Evolutionary conservation across 2,329 filamentous ascomycete species (phyloP).

Genomic region (Shiraia sp.): DNA sequence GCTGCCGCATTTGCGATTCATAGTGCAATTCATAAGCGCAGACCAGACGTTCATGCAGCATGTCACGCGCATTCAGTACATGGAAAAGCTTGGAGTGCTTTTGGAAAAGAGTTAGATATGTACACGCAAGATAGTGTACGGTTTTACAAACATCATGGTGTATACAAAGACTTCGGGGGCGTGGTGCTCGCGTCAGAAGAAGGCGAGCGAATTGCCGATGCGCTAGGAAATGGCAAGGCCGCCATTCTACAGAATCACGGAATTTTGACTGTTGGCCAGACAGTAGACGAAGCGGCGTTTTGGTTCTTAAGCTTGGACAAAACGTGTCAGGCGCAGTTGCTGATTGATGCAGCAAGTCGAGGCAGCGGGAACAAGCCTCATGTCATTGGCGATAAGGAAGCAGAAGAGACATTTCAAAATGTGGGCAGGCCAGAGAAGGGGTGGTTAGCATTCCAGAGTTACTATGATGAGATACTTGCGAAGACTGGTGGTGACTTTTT

Average conservation of each 20-base stretch:
- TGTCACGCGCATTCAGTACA: conserved; percentile 53
- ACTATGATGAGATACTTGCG: conserved; percentile 58
- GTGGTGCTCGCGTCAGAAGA: conserved; percentile 50
- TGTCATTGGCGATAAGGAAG: conserved; percentile 47
- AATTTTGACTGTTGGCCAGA: conserved; percentile 43
- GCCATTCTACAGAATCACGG: conserved; percentile 47
- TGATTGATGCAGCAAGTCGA: conserved; percentile 47
- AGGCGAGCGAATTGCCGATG: conserved; percentile 49
- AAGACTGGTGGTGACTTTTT: conserved; percentile 57
- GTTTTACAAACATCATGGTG: conserved; percentile 48
- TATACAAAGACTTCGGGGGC: conserved; percentile 48
- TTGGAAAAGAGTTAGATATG: conserved; percentile 52
- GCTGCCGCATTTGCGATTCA: conserved; percentile 54
- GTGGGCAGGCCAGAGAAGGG: conserved; percentile 56
- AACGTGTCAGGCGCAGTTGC: conserved; percentile 51
- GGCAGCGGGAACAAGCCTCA: conserved; percentile 47
- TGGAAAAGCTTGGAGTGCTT: conserved; percentile 53
- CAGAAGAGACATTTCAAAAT: conserved; percentile 44
- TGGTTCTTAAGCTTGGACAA: conserved; percentile 53
- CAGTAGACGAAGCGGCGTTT: conserved; percentile 51
- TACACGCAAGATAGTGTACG: conserved; percentile 54
- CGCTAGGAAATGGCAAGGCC: conserved; percentile 41
- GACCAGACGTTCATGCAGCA: conserved; percentile 47
- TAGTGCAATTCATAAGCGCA: conserved; percentile 45
- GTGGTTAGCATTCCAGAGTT: conserved; percentile 58